Percentiles rank a stretch among this genome's conserved stretches.
Evolutionary conservation across 768 basidiomycete genomes (phyloP).

Genomic region (Hericium erinaceus): DNA sequence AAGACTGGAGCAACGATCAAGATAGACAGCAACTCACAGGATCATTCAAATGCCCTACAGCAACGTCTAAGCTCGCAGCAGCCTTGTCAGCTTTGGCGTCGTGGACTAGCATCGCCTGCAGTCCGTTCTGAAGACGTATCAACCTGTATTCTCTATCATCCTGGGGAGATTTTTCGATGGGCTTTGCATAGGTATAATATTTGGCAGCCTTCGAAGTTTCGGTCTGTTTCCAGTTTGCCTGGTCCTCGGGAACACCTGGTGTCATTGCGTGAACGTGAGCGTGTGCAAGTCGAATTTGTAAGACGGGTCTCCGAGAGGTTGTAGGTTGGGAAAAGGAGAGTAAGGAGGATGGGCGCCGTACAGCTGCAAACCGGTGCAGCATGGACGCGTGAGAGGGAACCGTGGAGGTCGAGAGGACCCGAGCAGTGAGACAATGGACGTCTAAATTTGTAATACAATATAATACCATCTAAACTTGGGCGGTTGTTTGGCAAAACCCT

Average conservation of each 20-base stretch:
- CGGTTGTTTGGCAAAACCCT: neutral
- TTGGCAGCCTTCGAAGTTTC: neutral
- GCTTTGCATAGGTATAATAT: constrained; percentile 46
- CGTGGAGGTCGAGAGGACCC: neutral
- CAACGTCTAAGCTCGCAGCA: constrained; percentile 89
- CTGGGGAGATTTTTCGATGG: constrained; percentile 61
- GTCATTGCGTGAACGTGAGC: neutral
- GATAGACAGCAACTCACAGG: constrained; percentile 47
- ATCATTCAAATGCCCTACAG: constrained; percentile 89
- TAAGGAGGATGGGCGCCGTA: neutral
- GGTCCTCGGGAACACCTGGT: constrained; percentile 5
- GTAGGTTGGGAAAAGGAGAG: neutral
- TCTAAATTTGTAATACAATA: neutral
- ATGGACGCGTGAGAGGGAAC: neutral
- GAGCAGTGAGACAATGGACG: neutral
- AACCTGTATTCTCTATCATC: constrained; percentile 77
- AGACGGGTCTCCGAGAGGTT: neutral
- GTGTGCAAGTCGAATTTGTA: neutral
- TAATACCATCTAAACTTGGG: neutral
- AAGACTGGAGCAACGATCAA: neutral
- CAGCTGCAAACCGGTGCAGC: constrained; percentile 1
- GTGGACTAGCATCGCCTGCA: constrained; percentile 78
- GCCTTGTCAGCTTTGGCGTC: constrained; percentile 88
- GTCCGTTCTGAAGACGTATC: constrained; percentile 78
- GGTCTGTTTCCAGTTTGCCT: constrained; percentile 7